These are phyloP conservation scores for Mycena maculata DNA, from an alignment of 768 basidiomycete genomes.

Conservation along the genomic window DNA sequence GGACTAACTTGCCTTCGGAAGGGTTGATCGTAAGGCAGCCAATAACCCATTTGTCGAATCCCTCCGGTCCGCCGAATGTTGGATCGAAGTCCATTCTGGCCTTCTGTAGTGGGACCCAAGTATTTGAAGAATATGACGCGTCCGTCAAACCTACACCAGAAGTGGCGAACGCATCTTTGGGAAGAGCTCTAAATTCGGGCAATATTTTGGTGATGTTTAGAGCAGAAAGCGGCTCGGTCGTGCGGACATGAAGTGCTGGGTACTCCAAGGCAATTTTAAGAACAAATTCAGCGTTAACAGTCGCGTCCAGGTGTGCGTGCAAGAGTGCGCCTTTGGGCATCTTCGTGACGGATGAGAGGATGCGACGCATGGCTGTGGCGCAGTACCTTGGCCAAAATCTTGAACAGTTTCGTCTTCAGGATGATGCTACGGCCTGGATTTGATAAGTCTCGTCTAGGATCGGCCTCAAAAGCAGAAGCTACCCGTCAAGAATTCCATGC, in stretches of 20 bases:
- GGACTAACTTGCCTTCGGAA: constrained; percentile 49
- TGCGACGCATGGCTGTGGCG: background rate
- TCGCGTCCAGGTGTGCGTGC: constrained; percentile 82
- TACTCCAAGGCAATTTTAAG: constrained; percentile 67
- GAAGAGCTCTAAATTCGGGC: constrained; percentile 67
- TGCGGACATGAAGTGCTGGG: constrained; percentile 69
- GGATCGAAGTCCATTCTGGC: constrained; percentile 66
- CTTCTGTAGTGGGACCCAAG: constrained; percentile 66
- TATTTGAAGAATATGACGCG: constrained; percentile 52
- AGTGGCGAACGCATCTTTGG: constrained; percentile 42
- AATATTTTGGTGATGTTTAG: constrained; percentile 54
- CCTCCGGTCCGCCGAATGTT: constrained; percentile 67
- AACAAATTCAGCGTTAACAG: constrained; percentile 65
- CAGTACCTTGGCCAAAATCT: constrained; percentile 69
- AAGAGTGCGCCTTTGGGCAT: constrained; percentile 87
- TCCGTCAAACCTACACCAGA: constrained; percentile 53
- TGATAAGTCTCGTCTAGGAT: background rate
- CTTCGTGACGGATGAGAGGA: constrained; percentile 44
- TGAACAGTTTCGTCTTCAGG: constrained; percentile 69
- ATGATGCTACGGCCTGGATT: constrained; percentile 65
- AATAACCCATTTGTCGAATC: constrained; percentile 77
- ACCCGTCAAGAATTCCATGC: constrained; percentile 85
- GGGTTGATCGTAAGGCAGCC: constrained; percentile 74
- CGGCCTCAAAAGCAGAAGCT: constrained; percentile 5
- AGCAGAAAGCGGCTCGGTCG: constrained; percentile 51